These are phyloP conservation scores for Colletotrichum coccodes DNA, from an alignment of 2,329 filamentous ascomycete genomes.

Conservation along the genomic window DNA sequence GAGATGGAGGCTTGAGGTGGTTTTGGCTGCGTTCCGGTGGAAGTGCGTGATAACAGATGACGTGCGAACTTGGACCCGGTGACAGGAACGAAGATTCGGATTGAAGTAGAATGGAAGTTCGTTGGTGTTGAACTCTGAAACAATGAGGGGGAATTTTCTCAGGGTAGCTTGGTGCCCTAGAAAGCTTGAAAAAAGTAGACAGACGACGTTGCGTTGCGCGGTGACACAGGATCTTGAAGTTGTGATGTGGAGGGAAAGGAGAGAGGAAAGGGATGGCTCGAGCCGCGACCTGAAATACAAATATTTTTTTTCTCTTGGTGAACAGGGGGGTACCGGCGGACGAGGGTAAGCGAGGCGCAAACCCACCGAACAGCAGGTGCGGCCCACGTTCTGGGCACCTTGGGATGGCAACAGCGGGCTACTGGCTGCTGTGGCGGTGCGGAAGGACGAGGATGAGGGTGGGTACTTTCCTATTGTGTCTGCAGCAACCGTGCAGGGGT, in stretches of 20 bases:
- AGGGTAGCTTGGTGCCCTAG: conserved; percentile 96
- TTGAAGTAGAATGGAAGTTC: conserved; percentile 52
- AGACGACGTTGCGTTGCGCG: conserved; percentile 59
- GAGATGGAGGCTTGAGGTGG: conserved; percentile 43
- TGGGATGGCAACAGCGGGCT: conserved; percentile 21
- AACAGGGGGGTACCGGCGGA: conserved; percentile 31
- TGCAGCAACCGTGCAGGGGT: conserved; percentile 24
- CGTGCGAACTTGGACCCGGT: conserved; percentile 50
- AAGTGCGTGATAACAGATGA: conserved; percentile 58
- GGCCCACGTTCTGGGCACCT: conserved; percentile 26
- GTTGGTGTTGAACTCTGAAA: conserved; percentile 74
- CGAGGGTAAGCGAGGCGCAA: conserved; percentile 33
- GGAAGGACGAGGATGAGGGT: conserved; percentile 12
- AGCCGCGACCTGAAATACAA: conserved; percentile 41
- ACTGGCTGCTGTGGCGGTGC: conserved; percentile 29
- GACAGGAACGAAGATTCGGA: conserved; percentile 56
- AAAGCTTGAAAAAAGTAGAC: conserved; percentile 55
- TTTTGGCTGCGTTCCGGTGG: conserved; percentile 50
- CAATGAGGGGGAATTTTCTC: conserved; percentile 71
- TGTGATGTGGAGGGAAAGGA: conserved; percentile 52
- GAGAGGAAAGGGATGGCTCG: conserved; percentile 42
- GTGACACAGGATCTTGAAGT: conserved; percentile 56
- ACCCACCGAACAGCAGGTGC: conserved; percentile 31
- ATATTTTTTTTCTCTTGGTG: conserved; percentile 48
- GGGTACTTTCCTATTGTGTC: conserved; percentile 32